Evolutionary conservation across 176 grass and related monocot species (phyloP).

Genomic region (Hsuehochloa calcarea): DNA sequence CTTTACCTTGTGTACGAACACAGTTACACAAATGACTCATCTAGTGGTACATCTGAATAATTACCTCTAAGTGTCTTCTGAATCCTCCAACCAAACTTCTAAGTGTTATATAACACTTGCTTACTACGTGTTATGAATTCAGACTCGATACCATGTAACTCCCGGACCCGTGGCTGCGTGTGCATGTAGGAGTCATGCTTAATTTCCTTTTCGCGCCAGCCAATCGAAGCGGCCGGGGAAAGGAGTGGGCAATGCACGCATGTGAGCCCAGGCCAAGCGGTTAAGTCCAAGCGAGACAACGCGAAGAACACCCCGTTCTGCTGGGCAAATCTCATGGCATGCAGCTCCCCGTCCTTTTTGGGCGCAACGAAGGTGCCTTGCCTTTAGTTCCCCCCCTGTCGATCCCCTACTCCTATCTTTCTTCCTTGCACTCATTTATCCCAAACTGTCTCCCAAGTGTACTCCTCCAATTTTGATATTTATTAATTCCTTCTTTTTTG

Average conservation of each 20-base stretch:
- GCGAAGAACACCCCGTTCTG: conserved; percentile 2
- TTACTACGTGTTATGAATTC: too few relatives aligned
- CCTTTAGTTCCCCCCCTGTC: neutral
- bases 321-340: neutral
- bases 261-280: conserved; percentile 23
- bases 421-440: neutral
- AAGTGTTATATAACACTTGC: too few relatives aligned
- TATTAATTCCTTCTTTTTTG: neutral
- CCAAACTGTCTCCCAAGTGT: neutral
- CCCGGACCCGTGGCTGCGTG: neutral
- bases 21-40: too few relatives aligned
- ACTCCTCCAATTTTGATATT: neutral
- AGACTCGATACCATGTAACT: too few relatives aligned
- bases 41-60: too few relatives aligned
- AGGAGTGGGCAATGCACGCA: neutral
- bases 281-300: conserved; percentile 22
- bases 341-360: conserved; percentile 3
- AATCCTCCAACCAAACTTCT: too few relatives aligned
- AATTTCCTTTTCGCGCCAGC: neutral
- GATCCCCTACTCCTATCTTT: neutral
- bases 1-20: too few relatives aligned
- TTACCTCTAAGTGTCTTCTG: too few relatives aligned
- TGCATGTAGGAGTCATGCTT: neutral
- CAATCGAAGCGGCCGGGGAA: neutral
- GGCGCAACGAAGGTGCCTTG: neutral